Percentiles rank a stretch among this genome's conserved stretches.
Evolutionary conservation across 2,329 filamentous ascomycete genomes (phyloP).

Genomic region (Phyllosticta paracitricarpa): DNA sequence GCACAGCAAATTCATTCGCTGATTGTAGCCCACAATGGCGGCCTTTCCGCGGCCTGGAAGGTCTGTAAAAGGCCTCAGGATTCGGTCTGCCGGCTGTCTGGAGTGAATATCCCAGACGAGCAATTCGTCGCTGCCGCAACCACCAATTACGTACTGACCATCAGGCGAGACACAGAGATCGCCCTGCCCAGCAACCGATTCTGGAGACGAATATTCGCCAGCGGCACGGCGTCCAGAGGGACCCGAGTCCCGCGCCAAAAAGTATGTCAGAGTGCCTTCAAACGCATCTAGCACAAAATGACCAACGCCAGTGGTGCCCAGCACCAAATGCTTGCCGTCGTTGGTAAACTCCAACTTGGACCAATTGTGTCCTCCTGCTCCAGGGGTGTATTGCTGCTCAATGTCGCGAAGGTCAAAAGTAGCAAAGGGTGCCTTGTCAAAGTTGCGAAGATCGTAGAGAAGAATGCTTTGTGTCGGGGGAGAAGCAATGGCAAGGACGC

Average conservation of each 20-base stretch:
- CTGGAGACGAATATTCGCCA: conserved; percentile 24
- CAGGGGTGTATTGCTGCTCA: conserved; percentile 41
- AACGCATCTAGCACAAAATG: conserved; percentile 95
- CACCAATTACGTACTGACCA: conserved; percentile 77
- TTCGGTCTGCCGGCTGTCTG: conserved; percentile 43
- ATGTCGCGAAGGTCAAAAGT: conserved; percentile 70
- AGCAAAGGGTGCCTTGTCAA: conserved; percentile 80
- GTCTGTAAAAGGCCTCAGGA: conserved; percentile 53
- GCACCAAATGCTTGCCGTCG: conserved; percentile 76
- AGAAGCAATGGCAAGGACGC: conserved; percentile 81
- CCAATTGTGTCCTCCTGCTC: conserved; percentile 46
- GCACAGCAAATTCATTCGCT: conserved; percentile 82
- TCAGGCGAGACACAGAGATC: conserved; percentile 87
- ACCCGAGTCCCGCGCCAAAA: conserved; percentile 44
- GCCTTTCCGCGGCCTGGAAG: conserved; percentile 55
- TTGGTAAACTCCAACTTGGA: conserved; percentile 92
- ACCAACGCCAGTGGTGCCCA: conserved; percentile 73
- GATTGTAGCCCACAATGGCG: conserved; percentile 77
- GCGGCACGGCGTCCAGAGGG: conserved; percentile 34
- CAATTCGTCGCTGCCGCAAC: conserved; percentile 54
- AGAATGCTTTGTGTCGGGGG: conserved; percentile 69
- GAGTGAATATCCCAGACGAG: conserved; percentile 75
- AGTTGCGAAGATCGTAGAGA: conserved; percentile 89
- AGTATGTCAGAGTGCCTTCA: conserved; percentile 67
- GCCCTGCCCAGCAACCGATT: conserved; percentile 50